phyloP scores from a whole-genome alignment of 352 stramenopile species.

The Thraustochytrium striatum region DNA sequence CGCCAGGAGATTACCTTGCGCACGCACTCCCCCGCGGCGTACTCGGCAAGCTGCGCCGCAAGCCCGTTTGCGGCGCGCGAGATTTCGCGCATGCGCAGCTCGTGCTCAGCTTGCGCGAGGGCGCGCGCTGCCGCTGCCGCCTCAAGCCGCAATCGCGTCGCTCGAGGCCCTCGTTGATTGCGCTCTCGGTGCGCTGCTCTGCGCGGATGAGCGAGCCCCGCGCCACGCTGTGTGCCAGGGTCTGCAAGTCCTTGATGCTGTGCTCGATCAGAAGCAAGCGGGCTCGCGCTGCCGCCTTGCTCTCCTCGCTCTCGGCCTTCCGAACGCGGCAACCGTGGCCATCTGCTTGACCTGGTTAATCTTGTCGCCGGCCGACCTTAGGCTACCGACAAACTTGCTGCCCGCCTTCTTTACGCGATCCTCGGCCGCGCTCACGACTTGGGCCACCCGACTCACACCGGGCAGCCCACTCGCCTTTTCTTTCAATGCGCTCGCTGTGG shows the following conservation, averaged over 20 bases:
- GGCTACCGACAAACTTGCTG: too few species aligned
- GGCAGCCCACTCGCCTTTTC: too few species aligned
- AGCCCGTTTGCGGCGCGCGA: background rate
- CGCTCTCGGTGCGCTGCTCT: conserved; percentile 3
- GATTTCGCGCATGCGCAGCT: background rate
- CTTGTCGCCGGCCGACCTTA: too few species aligned
- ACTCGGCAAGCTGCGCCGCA: background rate
- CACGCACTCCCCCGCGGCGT: background rate
- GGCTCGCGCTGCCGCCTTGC: background rate
- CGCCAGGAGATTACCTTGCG: background rate
- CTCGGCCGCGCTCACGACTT: too few species aligned
- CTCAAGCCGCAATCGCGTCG: background rate
- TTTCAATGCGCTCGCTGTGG: too few species aligned
- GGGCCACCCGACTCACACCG: too few species aligned
- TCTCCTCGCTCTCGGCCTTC: too few species aligned
- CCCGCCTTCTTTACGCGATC: too few species aligned
- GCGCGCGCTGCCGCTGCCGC: background rate
- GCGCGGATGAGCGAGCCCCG: background rate
- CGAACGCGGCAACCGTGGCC: too few species aligned
- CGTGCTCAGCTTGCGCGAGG: background rate
- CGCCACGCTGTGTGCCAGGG: background rate
- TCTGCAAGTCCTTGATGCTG: background rate
- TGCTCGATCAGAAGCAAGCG: background rate
- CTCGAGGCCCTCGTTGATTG: conserved; percentile 7
- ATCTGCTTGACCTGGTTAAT: too few species aligned